phyloP scores from a whole-genome alignment of 1,284 basidiomycete genomes.

The Malassezia dermatis region DNA sequence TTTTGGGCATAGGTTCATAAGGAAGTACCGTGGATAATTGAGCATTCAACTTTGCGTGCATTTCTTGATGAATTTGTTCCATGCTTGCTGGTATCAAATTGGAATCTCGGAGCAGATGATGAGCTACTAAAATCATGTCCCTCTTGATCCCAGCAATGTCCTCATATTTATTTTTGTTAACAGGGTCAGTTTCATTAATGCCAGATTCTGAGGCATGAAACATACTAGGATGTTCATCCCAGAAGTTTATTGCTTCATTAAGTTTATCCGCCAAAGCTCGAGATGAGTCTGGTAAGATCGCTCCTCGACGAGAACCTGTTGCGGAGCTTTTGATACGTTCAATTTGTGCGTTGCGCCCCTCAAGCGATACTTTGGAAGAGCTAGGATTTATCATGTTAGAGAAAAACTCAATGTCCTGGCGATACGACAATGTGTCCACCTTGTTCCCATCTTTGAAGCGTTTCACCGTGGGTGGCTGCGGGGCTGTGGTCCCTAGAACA shows the following conservation, averaged over 20 bases:
- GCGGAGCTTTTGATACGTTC: not conserved
- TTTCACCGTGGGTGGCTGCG: not conserved
- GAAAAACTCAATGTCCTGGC: not conserved
- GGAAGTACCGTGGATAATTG: slow-evolving; percentile 39
- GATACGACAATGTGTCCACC: not conserved
- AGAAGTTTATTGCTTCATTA: not conserved
- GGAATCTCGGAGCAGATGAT: not conserved
- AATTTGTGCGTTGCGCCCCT: not conserved
- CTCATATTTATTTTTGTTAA: not conserved
- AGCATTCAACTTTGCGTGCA: not conserved
- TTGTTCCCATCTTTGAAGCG: not conserved
- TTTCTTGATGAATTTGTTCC: not conserved
- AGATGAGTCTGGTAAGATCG: not conserved
- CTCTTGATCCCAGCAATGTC: not conserved
- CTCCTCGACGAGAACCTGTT: not conserved
- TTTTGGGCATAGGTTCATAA: slow-evolving; percentile 33
- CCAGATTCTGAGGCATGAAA: not conserved
- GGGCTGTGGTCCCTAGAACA: not conserved
- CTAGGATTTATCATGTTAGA: not conserved
- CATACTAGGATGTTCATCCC: not conserved
- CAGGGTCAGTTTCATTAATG: not conserved
- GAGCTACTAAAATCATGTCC: not conserved
- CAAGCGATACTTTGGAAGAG: not conserved
- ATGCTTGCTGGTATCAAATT: not conserved
- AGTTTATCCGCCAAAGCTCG: not conserved